Percentiles rank a stretch among this genome's conserved stretches.
phyloP scores from a whole-genome alignment of 2,329 filamentous ascomycete species.

The Tolypocladium guangdongense region DNA sequence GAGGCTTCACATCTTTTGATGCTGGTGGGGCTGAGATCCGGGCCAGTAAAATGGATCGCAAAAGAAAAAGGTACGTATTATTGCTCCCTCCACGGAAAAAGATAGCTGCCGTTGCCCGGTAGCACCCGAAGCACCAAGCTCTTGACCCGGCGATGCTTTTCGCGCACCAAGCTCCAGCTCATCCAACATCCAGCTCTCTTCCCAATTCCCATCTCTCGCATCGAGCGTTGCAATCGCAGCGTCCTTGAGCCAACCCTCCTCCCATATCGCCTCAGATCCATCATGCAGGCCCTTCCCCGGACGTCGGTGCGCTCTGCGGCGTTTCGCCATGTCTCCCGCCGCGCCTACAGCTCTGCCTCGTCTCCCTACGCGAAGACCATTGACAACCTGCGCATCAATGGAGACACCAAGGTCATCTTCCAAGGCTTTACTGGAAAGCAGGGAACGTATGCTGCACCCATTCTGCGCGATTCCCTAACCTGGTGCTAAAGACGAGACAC shows the following conservation, averaged over 20 bases:
- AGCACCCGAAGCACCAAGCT: constrained; percentile 9
- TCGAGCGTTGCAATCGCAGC: constrained; percentile 10
- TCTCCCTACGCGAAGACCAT: constrained; percentile 62
- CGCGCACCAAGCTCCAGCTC: constrained; percentile 9
- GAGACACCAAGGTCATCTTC: constrained; percentile 88
- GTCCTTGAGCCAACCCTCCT: constrained; percentile 1
- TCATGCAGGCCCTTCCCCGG: constrained; percentile 80
- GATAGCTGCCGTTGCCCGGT: constrained; percentile 10
- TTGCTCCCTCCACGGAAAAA: no score
- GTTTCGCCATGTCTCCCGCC: constrained; percentile 53
- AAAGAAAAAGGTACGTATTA: not conserved
- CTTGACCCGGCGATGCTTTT: constrained; percentile 5
- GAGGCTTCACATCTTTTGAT: not conserved
- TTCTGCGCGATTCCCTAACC: not conserved
- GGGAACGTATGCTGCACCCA: constrained; percentile 56
- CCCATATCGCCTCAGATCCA: constrained; percentile 18
- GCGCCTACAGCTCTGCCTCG: constrained; percentile 59
- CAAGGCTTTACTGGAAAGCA: constrained; percentile 98
- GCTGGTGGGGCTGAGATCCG: not conserved
- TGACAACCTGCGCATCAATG: constrained; percentile 85
- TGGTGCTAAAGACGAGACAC: constrained; percentile 9
- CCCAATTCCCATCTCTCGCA: constrained; percentile 9
- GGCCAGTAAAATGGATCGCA: not conserved
- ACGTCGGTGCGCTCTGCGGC: constrained; percentile 55
- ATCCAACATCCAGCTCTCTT: constrained; percentile 4